Percentiles rank a stretch among this genome's conserved stretches.
These are phyloP conservation scores for Blastocrithidia nonstop DNA, from an alignment of 208 protist species.

Conservation along the genomic window DNA sequence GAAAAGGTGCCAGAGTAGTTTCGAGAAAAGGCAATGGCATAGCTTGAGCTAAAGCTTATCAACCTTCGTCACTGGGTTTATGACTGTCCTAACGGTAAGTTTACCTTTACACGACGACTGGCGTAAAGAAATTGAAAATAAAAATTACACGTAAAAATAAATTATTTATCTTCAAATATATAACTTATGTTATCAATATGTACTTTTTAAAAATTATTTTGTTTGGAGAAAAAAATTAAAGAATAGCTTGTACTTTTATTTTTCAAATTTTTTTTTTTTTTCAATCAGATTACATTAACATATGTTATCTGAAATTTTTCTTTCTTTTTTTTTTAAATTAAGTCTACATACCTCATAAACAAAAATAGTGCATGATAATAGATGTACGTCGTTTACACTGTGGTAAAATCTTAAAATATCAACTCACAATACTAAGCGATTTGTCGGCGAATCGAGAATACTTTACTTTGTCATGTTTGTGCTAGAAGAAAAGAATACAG, in stretches of 20 bases:
- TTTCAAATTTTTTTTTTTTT: neutral
- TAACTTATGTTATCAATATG: neutral
- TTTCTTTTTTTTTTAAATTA: slow-evolving; percentile 5
- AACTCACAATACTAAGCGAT: no score
- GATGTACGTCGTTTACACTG: no score
- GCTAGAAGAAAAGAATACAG: no score
- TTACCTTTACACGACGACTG: slow-evolving; percentile 50
- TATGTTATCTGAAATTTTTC: neutral
- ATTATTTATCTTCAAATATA: neutral
- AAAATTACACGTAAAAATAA: neutral
- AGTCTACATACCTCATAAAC: no score
- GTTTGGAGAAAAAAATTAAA: no score
- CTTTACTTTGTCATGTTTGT: no score
- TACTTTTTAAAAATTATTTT: neutral
- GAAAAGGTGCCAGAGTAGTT: slow-evolving; percentile 68
- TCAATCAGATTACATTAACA: neutral
- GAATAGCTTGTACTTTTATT: slow-evolving; percentile 1
- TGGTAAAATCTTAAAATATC: no score
- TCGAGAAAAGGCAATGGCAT: slow-evolving; percentile 51
- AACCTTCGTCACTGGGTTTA: slow-evolving; percentile 83
- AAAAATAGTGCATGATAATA: no score
- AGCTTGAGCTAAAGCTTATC: slow-evolving; percentile 61
- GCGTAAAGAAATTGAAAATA: slow-evolving; percentile 23
- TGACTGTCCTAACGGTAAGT: slow-evolving; percentile 83
- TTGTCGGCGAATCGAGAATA: no score